A percentile compares a stretch with the other conserved stretches of the same genome.
Evolutionary conservation across 768 basidiomycete genomes (phyloP).

Genomic region (Mycena haematopus): DNA sequence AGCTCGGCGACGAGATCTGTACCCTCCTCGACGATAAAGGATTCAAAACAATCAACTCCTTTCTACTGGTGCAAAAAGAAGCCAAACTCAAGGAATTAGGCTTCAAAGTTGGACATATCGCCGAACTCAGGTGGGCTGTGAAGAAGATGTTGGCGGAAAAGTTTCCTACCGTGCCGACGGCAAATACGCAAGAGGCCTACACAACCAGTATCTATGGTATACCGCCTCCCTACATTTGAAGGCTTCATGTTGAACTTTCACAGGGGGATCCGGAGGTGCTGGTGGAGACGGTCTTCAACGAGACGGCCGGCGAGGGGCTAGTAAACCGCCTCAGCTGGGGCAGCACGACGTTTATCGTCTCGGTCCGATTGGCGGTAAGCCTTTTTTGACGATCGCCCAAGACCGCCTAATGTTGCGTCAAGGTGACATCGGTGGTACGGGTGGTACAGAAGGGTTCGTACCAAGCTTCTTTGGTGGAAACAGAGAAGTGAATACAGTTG

Average conservation of each 20-base stretch:
- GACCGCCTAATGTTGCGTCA: not conserved
- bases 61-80: not conserved
- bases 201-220: not conserved
- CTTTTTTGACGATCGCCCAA: not conserved
- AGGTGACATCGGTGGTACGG: not conserved
- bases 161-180: not conserved
- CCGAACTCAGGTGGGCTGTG: not conserved
- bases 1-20: not conserved
- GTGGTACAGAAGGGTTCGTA: not conserved
- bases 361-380: not conserved
- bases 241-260: not conserved
- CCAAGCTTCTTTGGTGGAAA: no score
- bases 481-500: not conserved
- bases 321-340: not conserved
- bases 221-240: not conserved
- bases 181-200: not conserved
- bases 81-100: not conserved
- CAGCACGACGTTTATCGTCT: not conserved
- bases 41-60: not conserved
- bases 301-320: not conserved
- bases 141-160: not conserved
- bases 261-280: not conserved
- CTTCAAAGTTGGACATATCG: not conserved
- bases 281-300: not conserved
- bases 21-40: not conserved